phyloP scores from a whole-genome alignment of 805 yeast genomes.

The Lipomyces sp. region DNA sequence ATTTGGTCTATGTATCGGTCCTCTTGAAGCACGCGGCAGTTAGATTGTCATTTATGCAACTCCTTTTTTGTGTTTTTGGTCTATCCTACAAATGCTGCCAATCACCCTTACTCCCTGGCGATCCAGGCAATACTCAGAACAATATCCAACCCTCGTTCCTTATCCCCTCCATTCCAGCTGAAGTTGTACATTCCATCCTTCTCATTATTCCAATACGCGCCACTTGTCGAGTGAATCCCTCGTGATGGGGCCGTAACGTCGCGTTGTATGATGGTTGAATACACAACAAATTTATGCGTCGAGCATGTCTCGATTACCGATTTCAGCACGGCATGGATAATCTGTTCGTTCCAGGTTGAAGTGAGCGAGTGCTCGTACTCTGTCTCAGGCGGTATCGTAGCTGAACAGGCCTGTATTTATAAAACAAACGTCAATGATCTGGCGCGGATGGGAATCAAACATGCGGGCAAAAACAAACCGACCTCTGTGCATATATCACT shows the following conservation, averaged over 20 bases:
- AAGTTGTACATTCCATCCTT: conserved; percentile 35
- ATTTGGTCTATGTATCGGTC: no score
- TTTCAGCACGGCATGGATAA: conserved; percentile 24
- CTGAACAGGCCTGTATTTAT: conserved; percentile 23
- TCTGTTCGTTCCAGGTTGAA: conserved; percentile 23
- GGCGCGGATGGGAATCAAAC: not conserved
- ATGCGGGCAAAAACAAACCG: no score
- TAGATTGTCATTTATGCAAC: not conserved
- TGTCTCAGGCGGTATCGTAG: conserved; percentile 17
- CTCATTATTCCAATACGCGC: conserved; percentile 39
- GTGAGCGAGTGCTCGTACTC: conserved; percentile 23
- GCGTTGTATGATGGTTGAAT: conserved; percentile 35
- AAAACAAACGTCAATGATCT: not conserved
- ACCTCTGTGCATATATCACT: conserved; percentile 29
- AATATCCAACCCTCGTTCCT: conserved; percentile 28
- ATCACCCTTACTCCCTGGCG: conserved; percentile 12
- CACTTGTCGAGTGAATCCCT: conserved; percentile 37
- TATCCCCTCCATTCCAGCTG: conserved; percentile 28
- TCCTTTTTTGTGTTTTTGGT: not conserved
- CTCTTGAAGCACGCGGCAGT: no score
- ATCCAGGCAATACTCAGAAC: conserved; percentile 38
- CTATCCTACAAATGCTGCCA: conserved; percentile 7
- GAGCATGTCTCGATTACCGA: conserved; percentile 20
- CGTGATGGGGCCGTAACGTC: conserved; percentile 18
- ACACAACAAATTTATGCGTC: conserved; percentile 37